Base-by-base conservation (phyloP, 2,329 filamentous ascomycete genomes). In the Trichocomaceae sp. region DNA sequence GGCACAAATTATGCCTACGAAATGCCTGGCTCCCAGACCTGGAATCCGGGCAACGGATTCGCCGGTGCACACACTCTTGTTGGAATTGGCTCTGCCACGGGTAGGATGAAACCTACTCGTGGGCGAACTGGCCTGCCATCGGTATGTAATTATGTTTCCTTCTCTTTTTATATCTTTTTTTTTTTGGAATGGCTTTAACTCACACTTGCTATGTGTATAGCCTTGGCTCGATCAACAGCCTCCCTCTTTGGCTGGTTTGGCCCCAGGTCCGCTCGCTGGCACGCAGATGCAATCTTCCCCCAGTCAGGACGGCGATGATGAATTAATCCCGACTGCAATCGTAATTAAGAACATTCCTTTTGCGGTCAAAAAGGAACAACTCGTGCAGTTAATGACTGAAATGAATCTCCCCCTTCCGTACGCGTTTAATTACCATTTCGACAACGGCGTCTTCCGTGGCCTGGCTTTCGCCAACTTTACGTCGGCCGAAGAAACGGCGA, bases 311-410 rank as follows among this genome's bases (percentile, higher is more conserved):
- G 64, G 62, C 33, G 76, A 78, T 45, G 92, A 96, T 62, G 92
- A 97, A 75, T 83, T 99, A 58, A 99, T 99, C 57, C 92, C 92
- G 2, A 99, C 93, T 3, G 93, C 93, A 53, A 97, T 99, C 64
- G 93, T 99, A 57, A 97, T 99, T 75, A 99, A 99, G 77, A 99
- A 99, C 69, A 99, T 99, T 37, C 93, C 95, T 0, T 99, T 99
- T 70, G 93, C 95, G 26, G 90, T 97, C 55, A 91, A 96, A 72
- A 97, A 97, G 75, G 93, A 99, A 73, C 90, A 92, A 65, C 80
- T 99, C 39, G 89, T 95, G 33, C 84, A 86, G 59, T 81, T 96
- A 62, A 99, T 99, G 93, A 88, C 91, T 8, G 89, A 96, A 19
- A 83, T 97, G 80, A 87, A 90, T 62, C 81, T 99, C 39, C 93